Evolutionary conservation across 1,284 basidiomycete genomes (phyloP), one percentile per base, ranked within the genome.

Genomic region (Ganoderma lingzhi): DNA sequence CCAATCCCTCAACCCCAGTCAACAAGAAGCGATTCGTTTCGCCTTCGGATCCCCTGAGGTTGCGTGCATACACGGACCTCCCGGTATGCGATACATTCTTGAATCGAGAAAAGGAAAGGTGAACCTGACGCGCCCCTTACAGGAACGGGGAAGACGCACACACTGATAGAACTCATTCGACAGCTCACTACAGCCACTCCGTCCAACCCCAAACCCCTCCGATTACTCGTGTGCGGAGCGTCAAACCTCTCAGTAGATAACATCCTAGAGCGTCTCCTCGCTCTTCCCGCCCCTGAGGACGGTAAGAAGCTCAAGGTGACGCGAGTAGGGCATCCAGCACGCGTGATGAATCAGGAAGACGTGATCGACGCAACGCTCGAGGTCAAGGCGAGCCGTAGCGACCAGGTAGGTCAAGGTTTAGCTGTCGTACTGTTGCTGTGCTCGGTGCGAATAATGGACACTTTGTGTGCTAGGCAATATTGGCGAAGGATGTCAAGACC

Each of bases 51-150:
- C 91, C 0, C 84, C 88, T 1, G 92, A 96, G 77, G 86, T 98
- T 0, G 94, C 94, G 0, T 95, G 96, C 73, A 96, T 99, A n/a
- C 97, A 98, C 77, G 97, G 97, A 0, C 97, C 97, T 6, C 97
- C 97, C 69, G 97, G 95, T 94, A 79, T 69, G 80, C 55, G n/a
- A 8, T 3, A 28, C 1, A 15, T 14, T 19, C 8, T 10, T 30
- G 9, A 9, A n/a, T n/a, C 30, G 28, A 14, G 9, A 41, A 15
- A 14, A 23, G 8, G 2, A 35, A 15, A 39, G 4, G 41, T 19
- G 15, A 44, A 66, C 51, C 62, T 71, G 62, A 70, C 35, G 58
- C 19, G 73, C 70, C n/a, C 28, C 15, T n/a, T 30, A 14, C 68
- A 93, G 92, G 92, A 44, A 96, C 96, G 0, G 96, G 96, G 6